A percentile compares a stretch with the other conserved stretches of the same genome.
Evolutionary conservation across 208 protist genomes (phyloP).

Genomic region (Trypanosoma vivax): DNA sequence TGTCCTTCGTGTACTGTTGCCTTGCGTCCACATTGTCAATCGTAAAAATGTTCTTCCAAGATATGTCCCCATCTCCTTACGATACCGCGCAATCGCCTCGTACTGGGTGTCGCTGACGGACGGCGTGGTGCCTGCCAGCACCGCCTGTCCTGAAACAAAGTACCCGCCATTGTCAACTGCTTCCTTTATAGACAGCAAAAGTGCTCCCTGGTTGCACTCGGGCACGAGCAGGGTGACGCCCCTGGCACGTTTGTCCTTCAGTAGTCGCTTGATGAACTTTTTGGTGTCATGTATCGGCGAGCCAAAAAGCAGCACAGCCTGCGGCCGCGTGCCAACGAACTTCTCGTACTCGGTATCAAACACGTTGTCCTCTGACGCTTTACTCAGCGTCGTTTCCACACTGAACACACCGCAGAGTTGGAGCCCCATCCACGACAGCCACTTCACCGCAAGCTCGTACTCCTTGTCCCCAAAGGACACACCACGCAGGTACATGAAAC

Average conservation of each 20-base stretch:
- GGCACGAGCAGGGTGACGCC: constrained; percentile 7
- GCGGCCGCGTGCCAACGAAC: constrained; percentile 10
- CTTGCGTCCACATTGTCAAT: constrained; percentile 5
- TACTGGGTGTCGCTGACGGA: constrained; percentile 12
- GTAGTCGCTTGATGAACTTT: constrained; percentile 10
- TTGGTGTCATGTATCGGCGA: background rate
- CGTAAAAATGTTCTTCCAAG: background rate
- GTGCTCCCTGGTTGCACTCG: background rate
- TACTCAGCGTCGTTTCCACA: constrained; percentile 1
- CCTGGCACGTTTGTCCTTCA: constrained; percentile 1
- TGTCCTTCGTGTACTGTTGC: constrained; percentile 5
- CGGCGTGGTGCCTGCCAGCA: constrained; percentile 13
- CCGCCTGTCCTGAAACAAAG: constrained; percentile 2
- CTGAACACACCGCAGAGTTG: constrained; percentile 17
- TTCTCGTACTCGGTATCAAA: constrained; percentile 11
- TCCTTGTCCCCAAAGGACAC: constrained; percentile 2
- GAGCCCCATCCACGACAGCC: constrained; percentile 17
- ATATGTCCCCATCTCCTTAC: constrained; percentile 6
- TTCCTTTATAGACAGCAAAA: background rate
- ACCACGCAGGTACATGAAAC: constrained; percentile 15
- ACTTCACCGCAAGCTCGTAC: constrained; percentile 2
- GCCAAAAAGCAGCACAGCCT: constrained; percentile 19
- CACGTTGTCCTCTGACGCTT: background rate
- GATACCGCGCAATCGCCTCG: constrained; percentile 7
- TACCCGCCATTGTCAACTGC: background rate